Evolutionary conservation across 768 basidiomycete species (phyloP).

Genomic region (Solioccasus polychromus): DNA sequence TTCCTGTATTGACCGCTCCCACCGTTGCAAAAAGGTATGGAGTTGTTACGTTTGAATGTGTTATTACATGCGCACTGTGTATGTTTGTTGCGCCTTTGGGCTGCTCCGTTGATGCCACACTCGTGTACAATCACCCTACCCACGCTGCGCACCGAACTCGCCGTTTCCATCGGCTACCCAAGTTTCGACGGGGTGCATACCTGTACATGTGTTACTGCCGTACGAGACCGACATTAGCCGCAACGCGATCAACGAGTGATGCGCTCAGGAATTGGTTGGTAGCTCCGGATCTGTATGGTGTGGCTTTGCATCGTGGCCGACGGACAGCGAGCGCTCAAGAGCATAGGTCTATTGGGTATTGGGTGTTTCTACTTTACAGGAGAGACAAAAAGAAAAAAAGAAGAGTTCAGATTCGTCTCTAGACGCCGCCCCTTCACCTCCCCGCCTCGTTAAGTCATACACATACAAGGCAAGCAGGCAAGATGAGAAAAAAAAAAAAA

Average conservation of each 20-base stretch:
- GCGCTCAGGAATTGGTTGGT: no score
- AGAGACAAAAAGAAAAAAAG: conserved; percentile 13
- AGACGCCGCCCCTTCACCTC: conserved; percentile 15
- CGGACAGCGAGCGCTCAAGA: not conserved
- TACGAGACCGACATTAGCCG: not conserved
- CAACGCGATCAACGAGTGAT: no score
- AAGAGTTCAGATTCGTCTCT: conserved; percentile 1
- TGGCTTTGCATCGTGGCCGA: not conserved
- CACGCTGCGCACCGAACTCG: conserved; percentile 4
- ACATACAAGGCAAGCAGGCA: conserved; percentile 27
- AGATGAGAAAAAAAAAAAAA: conserved; percentile 3
- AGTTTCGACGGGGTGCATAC: not conserved
- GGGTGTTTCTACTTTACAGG: conserved; percentile 22
- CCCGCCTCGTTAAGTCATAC: conserved; percentile 18
- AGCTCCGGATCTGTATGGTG: no score
- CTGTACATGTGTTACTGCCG: conserved; percentile 1
- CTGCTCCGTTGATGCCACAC: not conserved
- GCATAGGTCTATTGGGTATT: conserved; percentile 27
- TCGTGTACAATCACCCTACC: not conserved
- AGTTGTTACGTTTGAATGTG: conserved; percentile 8
- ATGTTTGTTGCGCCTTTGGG: not conserved
- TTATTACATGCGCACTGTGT: conserved; percentile 1
- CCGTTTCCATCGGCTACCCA: no score
- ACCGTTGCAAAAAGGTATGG: conserved; percentile 3
- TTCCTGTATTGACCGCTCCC: conserved; percentile 4